phyloP scores from a whole-genome alignment of 495 filamentous ascomycete species.

The Lophiotrema nucula region DNA sequence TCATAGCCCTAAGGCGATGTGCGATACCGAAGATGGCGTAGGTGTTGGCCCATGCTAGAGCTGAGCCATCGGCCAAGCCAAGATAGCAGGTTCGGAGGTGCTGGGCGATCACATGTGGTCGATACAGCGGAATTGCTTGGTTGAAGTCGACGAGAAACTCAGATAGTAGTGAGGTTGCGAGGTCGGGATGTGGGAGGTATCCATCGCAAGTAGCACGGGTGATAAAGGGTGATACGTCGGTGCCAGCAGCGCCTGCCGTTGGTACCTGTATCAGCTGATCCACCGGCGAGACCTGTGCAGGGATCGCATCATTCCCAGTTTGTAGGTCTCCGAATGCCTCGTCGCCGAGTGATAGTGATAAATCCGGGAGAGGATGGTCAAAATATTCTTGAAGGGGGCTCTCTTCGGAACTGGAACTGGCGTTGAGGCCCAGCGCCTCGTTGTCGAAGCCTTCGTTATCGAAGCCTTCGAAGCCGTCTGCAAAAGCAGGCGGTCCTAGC shows the following conservation, averaged over 20 bases:
- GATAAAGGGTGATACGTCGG: neutral
- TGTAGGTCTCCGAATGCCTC: neutral
- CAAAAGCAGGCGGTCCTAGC: neutral
- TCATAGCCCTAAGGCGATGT: slow-evolving; percentile 25
- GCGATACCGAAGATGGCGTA: slow-evolving; percentile 33
- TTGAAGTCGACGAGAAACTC: slow-evolving; percentile 29
- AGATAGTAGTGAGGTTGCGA: slow-evolving; percentile 10
- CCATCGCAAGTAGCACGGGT: neutral
- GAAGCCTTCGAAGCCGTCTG: neutral
- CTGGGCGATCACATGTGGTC: slow-evolving; percentile 5
- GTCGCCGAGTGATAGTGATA: neutral
- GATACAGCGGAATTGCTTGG: slow-evolving; percentile 10
- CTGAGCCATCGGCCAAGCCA: slow-evolving; percentile 14
- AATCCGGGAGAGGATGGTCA: neutral
- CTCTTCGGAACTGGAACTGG: neutral
- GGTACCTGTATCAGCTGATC: neutral
- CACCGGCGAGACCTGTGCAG: too few species aligned
- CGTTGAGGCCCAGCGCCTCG: neutral
- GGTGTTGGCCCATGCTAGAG: slow-evolving; percentile 12
- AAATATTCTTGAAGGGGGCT: neutral
- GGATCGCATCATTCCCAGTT: too few species aligned
- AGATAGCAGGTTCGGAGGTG: slow-evolving; percentile 15
- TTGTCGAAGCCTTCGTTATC: neutral
- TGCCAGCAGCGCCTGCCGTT: neutral
- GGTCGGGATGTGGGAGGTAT: slow-evolving; percentile 14